Evolutionary conservation across 2,329 filamentous ascomycete genomes (phyloP).

Genomic region (Triangularia setosa): DNA sequence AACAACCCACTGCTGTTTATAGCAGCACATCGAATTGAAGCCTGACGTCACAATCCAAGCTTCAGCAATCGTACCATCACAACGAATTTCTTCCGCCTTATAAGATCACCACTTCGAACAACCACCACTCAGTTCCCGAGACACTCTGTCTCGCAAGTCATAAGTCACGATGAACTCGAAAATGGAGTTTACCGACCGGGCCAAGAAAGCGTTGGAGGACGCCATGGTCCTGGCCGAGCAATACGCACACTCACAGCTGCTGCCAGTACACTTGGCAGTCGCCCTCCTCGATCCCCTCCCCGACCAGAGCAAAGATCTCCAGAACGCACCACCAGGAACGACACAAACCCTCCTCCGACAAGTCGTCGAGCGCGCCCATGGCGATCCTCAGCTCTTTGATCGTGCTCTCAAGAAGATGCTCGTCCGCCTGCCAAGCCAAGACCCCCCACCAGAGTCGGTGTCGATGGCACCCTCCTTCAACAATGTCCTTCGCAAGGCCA

Average conservation of each 20-base stretch:
- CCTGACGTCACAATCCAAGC: constrained; percentile 24
- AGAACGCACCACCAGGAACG: constrained; percentile 64
- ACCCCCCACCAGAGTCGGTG: constrained; percentile 87
- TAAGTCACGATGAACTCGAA: constrained; percentile 56
- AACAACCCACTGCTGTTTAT: constrained; percentile 3
- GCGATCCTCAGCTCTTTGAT: constrained; percentile 85
- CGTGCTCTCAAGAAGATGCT: constrained; percentile 86
- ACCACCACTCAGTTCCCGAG: constrained; percentile 15
- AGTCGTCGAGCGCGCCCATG: constrained; percentile 88
- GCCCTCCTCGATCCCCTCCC: constrained; percentile 72
- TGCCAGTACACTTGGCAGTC: constrained; percentile 85
- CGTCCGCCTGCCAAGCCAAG: constrained; percentile 88
- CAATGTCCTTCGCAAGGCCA: constrained; percentile 76
- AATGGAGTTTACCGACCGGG: constrained; percentile 92
- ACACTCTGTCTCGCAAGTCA: constrained; percentile 18
- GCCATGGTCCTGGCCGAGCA: constrained; percentile 83
- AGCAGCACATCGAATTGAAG: constrained; percentile 10
- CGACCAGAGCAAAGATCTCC: constrained; percentile 77
- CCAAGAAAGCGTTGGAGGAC: constrained; percentile 83
- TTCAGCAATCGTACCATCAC: constrained; percentile 6
- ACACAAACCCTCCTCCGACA: constrained; percentile 83
- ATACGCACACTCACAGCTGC: constrained; percentile 86
- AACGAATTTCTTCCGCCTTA: not conserved
- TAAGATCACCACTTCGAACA: constrained; percentile 8
- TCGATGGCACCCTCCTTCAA: constrained; percentile 78